These are phyloP conservation scores for Daldinia childiae DNA, from an alignment of 495 filamentous ascomycete species.

Conservation along the genomic window DNA sequence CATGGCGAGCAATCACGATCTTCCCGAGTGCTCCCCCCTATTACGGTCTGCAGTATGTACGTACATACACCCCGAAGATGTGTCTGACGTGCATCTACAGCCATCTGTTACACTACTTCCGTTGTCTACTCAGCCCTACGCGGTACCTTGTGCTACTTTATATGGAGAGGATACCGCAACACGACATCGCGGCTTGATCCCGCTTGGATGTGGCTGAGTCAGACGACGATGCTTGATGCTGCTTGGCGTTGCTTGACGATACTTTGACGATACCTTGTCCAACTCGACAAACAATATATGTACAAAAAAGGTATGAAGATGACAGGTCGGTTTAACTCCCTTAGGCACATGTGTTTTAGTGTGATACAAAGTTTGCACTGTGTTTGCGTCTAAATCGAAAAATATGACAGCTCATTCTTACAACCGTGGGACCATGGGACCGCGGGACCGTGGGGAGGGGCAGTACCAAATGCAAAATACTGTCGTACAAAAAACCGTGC, in stretches of 20 bases:
- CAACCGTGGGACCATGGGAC: slow-evolving; percentile 16
- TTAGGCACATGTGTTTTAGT: background rate
- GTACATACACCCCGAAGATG: slow-evolving; percentile 31
- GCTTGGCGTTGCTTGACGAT: background rate
- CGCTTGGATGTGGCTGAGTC: slow-evolving; percentile 31
- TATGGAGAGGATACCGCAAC: slow-evolving; percentile 13
- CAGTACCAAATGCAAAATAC: slow-evolving; percentile 7
- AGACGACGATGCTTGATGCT: slow-evolving; percentile 7
- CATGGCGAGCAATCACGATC: slow-evolving; percentile 29
- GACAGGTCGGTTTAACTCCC: slow-evolving; percentile 25
- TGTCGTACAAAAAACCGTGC: slow-evolving; percentile 29
- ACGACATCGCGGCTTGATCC: slow-evolving; percentile 27
- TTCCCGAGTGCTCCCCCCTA: slow-evolving; percentile 20
- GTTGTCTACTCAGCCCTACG: slow-evolving; percentile 48
- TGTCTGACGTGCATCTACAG: slow-evolving; percentile 45
- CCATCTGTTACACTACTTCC: slow-evolving; percentile 47
- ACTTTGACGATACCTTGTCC: slow-evolving; percentile 5
- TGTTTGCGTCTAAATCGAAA: slow-evolving; percentile 27
- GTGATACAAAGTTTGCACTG: slow-evolving; percentile 23
- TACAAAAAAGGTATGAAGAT: slow-evolving; percentile 16
- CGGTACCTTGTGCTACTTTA: slow-evolving; percentile 37
- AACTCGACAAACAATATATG: slow-evolving; percentile 8
- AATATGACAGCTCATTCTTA: slow-evolving; percentile 35
- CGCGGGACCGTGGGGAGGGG: slow-evolving; percentile 1
- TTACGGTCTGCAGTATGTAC: slow-evolving; percentile 13